Conservation (phyloP, 2,329 filamentous ascomycete species). For the Colletotrichum horii region DNA sequence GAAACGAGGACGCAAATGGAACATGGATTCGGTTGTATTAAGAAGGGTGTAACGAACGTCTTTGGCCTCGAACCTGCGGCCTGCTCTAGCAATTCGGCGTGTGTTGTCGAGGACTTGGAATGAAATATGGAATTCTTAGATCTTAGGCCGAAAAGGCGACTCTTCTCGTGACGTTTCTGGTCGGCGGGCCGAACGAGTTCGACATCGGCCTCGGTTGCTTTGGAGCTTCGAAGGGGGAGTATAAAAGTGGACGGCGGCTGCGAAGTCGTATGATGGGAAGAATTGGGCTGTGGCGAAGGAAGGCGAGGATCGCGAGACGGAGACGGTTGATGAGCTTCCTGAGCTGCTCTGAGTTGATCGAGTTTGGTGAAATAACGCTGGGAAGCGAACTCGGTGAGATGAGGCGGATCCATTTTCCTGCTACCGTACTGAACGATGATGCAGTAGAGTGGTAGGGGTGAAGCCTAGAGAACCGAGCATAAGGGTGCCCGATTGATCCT, state of each 20-base stretch:
- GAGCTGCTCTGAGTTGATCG: constrained; percentile 48
- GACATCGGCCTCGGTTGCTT: constrained; percentile 28
- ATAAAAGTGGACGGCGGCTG: constrained; percentile 48
- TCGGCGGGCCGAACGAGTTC: constrained; percentile 34
- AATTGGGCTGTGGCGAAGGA: constrained; percentile 24
- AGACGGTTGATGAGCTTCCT: neutral
- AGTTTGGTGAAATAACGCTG: constrained; percentile 69
- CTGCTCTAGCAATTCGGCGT: neutral
- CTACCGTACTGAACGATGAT: constrained; percentile 19
- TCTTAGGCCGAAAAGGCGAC: constrained; percentile 46
- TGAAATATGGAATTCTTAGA: constrained; percentile 41
- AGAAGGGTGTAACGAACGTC: neutral
- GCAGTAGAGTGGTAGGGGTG: constrained; percentile 22
- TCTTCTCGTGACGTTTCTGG: constrained; percentile 40
- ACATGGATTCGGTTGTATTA: neutral
- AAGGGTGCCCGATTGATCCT: neutral
- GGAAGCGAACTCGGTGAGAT: constrained; percentile 71
- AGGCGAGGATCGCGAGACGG: constrained; percentile 2
- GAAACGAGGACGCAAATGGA: neutral
- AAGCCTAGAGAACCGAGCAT: constrained; percentile 3
- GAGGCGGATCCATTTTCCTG: constrained; percentile 63
- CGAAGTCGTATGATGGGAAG: constrained; percentile 25
- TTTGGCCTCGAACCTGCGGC: neutral
- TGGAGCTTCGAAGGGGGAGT: constrained; percentile 52
- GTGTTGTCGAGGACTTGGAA: constrained; percentile 5